Base-by-base conservation (phyloP, 257 asterid species). In the Coffea eugenioides region DNA sequence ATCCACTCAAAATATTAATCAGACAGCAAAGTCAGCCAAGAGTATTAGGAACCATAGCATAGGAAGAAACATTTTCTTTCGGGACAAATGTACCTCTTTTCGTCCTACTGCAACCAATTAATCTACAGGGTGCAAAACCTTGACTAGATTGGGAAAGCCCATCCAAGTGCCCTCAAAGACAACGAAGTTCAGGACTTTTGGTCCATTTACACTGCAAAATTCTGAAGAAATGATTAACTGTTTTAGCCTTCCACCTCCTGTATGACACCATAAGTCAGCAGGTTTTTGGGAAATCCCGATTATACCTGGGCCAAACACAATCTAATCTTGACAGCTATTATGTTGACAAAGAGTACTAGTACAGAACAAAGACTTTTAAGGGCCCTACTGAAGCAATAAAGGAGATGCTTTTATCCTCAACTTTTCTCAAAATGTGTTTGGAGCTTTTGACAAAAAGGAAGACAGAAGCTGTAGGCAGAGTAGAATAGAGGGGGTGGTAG, bases 401-500 rank as follows among this genome's bases (percentile, higher is more conserved):
- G 88, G 73, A 85, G 91, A 89, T 88, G 95, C 91, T 80, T 87
- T 84, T 78, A 36, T 75, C 64, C 82, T 48, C 70, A 67, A 81
- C 88, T 88, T 88, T 86, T 73, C 72, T 77, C 80, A 84, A 83
- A 83, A 61, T 82, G 84, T 61, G 79, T 77, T 71, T 76, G 88
- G 79, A 83, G 83, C 95, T 88, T 92, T 90, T 86, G 90, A 83
- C 85, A 87, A 82, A 91, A 91, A 86, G 92, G 87, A 73, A 14
- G 81, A 51, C 6, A 79, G 34, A 71, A 71, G 59, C 74, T n/a
- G 59, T 62, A 2, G 36, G 15, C n/a, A 25, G 68, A n/a, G 62
- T 51, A 80, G 77, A 39, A 39, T 39, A 39, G 43, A 39, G 56
- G 70, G 82, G 81, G 83, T 56, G 78, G 82, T 70, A 59, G 88